Conservation (phyloP, 768 basidiomycete genomes). For the Polyporus arcularius region DNA sequence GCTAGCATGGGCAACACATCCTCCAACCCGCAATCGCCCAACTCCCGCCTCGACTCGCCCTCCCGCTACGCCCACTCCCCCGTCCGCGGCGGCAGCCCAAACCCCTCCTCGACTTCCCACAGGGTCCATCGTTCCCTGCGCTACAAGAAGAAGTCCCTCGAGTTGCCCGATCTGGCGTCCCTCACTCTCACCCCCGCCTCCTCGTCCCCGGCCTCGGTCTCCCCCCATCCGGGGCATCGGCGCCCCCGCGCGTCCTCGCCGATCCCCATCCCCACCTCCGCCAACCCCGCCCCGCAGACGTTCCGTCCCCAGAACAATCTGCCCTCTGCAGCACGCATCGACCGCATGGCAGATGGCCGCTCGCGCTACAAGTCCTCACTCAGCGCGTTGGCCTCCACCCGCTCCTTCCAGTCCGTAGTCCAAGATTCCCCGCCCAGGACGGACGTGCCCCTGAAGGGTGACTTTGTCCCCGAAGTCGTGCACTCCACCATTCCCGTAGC, state of each 20-base stretch:
- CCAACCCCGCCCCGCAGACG: slow-evolving; percentile 25
- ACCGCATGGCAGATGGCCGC: slow-evolving; percentile 18
- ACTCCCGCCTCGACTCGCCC: slow-evolving; percentile 20
- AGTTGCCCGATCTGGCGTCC: slow-evolving; percentile 71
- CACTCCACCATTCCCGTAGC: slow-evolving; percentile 63
- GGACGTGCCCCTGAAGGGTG: slow-evolving; percentile 26
- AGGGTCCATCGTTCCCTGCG: slow-evolving; percentile 60
- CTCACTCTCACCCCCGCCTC: slow-evolving; percentile 47
- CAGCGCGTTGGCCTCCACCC: slow-evolving; percentile 44
- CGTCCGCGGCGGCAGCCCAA: slow-evolving; percentile 26
- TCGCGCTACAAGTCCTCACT: slow-evolving; percentile 36
- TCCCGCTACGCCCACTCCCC: slow-evolving; percentile 26
- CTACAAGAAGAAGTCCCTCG: slow-evolving; percentile 70
- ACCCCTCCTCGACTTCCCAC: slow-evolving; percentile 21
- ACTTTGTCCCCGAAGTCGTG: slow-evolving; percentile 59
- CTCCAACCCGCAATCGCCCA: slow-evolving; percentile 19
- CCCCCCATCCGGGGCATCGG: slow-evolving; percentile 44
- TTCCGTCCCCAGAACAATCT: slow-evolving; percentile 35
- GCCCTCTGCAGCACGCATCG: slow-evolving; percentile 45
- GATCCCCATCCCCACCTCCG: slow-evolving; percentile 49
- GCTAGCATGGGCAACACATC: slow-evolving; percentile 29
- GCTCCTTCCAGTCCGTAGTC: slow-evolving; percentile 37
- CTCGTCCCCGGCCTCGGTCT: slow-evolving; percentile 41
- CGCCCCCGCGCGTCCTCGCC: slow-evolving; percentile 47
- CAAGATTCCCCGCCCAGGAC: slow-evolving; percentile 29